Base-by-base conservation (phyloP, 169 alveolate genomes). In the Eimeria praecox region DNA sequence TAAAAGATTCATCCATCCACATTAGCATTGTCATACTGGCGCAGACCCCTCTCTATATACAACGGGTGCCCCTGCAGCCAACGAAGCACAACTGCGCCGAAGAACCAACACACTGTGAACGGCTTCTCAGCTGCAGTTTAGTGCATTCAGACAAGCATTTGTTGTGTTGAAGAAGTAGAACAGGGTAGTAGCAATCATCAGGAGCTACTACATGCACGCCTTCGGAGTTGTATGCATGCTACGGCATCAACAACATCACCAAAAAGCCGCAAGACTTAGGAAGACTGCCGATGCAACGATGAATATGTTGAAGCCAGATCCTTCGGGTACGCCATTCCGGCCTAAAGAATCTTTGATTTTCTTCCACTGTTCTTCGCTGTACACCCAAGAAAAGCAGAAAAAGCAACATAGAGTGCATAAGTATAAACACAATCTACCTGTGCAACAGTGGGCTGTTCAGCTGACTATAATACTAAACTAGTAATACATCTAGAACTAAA, bases 331-430 rank as follows among this genome's bases (percentile, higher is more conserved):
- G 78, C 27, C 30, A 1, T 33, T 1, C 12, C 5, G 73, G 27
- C 46, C 8, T 42, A 69, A 69, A 8, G 78, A 30, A 2, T 16
- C n/a, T 33, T n/a, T 69, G 42, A 82, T 82, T 54, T 46, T 46
- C 42, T 52, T 30, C 90, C 90, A 82, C 46, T 82, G 33, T 18
- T 44, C 30, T 52, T 82, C 30, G 46, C 90, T 82, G 90, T 44
- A 20, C 71, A 80, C 42, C 69, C 46, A 10, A n/a, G 24, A 30
- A 2, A 27, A 82, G 64, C 71, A 82, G 5, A 49, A 20, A n/a
- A 18, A 33, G 46, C 30, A 24, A 33, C 42, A 2, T 30, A 20
- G 3, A 6, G 46, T 69, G 22, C 78, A 69, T 22, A 30, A 0
- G 78, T 69, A n/a, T n/a, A n/a, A n/a, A n/a, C n/a, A n/a, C n/a